phyloP scores from a whole-genome alignment of 768 basidiomycete species.

The Suillus fuscotomentosus region DNA sequence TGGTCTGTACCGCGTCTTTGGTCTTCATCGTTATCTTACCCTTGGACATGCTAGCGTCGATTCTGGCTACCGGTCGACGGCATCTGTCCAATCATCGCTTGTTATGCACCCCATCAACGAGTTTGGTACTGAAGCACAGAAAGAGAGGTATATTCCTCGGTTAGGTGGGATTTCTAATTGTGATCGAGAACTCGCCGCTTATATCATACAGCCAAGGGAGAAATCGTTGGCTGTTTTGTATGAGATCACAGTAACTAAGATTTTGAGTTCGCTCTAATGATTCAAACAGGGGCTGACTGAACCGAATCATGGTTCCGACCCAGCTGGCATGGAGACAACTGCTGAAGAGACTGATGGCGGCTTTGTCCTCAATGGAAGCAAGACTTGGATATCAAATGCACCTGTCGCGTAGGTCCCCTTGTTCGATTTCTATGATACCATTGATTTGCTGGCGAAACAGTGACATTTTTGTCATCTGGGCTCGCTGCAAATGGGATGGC shows the following conservation, averaged over 20 bases:
- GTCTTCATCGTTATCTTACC: background rate
- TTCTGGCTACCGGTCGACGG: slow-evolving; percentile 92
- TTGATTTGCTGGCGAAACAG: slow-evolving; percentile 35
- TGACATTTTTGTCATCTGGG: slow-evolving; percentile 93
- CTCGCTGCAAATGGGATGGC: slow-evolving; percentile 90
- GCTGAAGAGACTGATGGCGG: slow-evolving; percentile 85
- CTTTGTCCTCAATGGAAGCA: slow-evolving; percentile 84
- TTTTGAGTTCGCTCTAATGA: slow-evolving; percentile 3
- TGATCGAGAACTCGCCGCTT: slow-evolving; percentile 1
- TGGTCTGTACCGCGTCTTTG: slow-evolving; percentile 43
- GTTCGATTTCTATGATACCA: slow-evolving; percentile 5
- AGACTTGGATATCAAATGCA: slow-evolving; percentile 97
- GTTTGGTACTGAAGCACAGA: slow-evolving; percentile 88
- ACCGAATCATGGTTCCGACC: slow-evolving; percentile 96
- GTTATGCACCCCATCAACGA: slow-evolving; percentile 94
- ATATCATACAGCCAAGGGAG: slow-evolving; percentile 63
- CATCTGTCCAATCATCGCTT: slow-evolving; percentile 93
- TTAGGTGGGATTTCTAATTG: slow-evolving; percentile 49
- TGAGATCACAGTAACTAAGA: slow-evolving; percentile 27
- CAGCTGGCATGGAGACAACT: slow-evolving; percentile 95
- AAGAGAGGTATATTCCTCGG: slow-evolving; percentile 85
- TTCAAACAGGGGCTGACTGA: slow-evolving; percentile 81
- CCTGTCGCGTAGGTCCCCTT: slow-evolving; percentile 71
- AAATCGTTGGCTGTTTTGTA: slow-evolving; percentile 91
- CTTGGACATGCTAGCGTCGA: slow-evolving; percentile 63